Conservation (phyloP, 441 rosid genomes). For the Raphanus hybrid region DNA sequence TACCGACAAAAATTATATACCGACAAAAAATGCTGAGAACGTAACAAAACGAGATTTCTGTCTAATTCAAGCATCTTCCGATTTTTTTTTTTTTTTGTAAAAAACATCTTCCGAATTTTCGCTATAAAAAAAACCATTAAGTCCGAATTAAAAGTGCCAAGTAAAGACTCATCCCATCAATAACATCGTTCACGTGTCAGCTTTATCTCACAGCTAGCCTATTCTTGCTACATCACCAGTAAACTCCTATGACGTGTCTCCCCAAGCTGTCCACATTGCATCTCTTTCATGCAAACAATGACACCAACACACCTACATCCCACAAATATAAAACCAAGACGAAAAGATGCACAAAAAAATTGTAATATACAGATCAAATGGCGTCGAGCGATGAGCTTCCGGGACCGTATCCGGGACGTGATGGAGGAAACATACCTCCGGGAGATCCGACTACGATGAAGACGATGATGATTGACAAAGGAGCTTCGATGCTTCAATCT, state of each 20-base stretch:
- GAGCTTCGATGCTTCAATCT: constrained; percentile 63
- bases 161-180: constrained; percentile 13
- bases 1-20: too few relatives aligned
- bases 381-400: constrained; percentile 60
- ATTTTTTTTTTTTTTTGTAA: too few relatives aligned
- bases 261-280: constrained; percentile 3
- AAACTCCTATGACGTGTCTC: constrained; percentile 21
- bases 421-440: constrained; percentile 43
- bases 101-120: too few relatives aligned
- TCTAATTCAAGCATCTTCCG: neutral
- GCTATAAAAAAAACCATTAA: too few relatives aligned
- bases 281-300: constrained; percentile 33
- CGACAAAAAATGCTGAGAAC: neutral
- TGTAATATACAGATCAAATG: constrained; percentile 33
- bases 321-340: neutral
- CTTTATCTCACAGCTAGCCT: neutral
- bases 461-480: constrained; percentile 52
- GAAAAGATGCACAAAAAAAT: neutral
- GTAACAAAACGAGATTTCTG: neutral
- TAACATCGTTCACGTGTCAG: constrained; percentile 26
- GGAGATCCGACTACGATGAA: constrained; percentile 54
- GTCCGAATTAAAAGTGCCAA: neutral
- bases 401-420: constrained; percentile 39
- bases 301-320: constrained; percentile 23
- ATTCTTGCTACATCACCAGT: constrained; percentile 13